Evolutionary conservation across 257 asterid species (phyloP).

Genomic region (Asclepias syriaca): DNA sequence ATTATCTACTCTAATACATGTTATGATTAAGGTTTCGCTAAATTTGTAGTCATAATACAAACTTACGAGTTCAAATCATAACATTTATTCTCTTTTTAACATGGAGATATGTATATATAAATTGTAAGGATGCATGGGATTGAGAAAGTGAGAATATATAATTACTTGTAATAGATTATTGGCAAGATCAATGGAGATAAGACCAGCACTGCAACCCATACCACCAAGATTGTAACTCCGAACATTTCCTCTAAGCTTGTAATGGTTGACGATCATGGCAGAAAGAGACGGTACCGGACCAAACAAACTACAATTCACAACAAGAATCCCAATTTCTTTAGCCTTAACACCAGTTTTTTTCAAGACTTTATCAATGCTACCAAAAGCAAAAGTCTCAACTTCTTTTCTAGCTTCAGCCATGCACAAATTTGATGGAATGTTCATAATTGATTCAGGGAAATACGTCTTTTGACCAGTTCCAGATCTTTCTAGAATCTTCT

Average conservation of each 20-base stretch:
- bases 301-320: slow-evolving; percentile 28
- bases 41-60: too few species aligned
- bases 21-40: too few species aligned
- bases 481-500: slow-evolving; percentile 22
- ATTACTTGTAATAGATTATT: slow-evolving; percentile 33
- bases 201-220: slow-evolving; percentile 44
- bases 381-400: slow-evolving; percentile 26
- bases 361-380: slow-evolving; percentile 30
- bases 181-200: slow-evolving; percentile 34
- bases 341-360: slow-evolving; percentile 22
- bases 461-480: slow-evolving; percentile 22
- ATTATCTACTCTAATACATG: too few species aligned
- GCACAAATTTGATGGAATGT: slow-evolving; percentile 2
- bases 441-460: slow-evolving; percentile 7
- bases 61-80: too few species aligned
- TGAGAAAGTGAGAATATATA: background rate
- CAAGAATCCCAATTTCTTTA: slow-evolving; percentile 30
- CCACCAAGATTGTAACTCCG: slow-evolving; percentile 35
- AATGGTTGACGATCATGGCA: slow-evolving; percentile 32
- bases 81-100: too few species aligned
- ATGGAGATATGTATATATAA: too few species aligned
- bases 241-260: slow-evolving; percentile 29
- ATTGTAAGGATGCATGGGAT: background rate
- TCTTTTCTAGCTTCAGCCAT: slow-evolving; percentile 26
- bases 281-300: slow-evolving; percentile 31